These are phyloP conservation scores for Eucalyptus victrix DNA, from an alignment of 345 rosid species.

Conservation along the genomic window DNA sequence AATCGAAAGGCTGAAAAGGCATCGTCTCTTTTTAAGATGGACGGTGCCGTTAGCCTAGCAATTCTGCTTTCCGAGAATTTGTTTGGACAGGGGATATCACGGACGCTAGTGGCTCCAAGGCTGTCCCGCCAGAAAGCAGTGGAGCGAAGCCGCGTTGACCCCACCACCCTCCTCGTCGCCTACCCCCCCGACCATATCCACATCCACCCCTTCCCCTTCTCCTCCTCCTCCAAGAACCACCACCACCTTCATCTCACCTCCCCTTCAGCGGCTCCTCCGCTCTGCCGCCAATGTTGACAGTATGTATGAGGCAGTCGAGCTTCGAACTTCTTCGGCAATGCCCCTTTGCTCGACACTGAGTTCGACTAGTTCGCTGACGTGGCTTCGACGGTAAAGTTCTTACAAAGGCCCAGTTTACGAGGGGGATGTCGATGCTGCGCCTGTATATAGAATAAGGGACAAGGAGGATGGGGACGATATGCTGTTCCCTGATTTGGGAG, in stretches of 20 bases:
- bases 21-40: too few relatives aligned
- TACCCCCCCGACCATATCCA: constrained; percentile 65
- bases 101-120: constrained; percentile 60
- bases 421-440: constrained; percentile 9
- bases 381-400: constrained; percentile 11
- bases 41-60: too few relatives aligned
- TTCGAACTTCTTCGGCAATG: constrained; percentile 5
- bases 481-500: constrained; percentile 43
- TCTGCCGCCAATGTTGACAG: not conserved
- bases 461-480: not conserved
- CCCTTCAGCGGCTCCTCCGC: not conserved
- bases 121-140: constrained; percentile 73
- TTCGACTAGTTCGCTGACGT: constrained; percentile 44
- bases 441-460: not conserved
- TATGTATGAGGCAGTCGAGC: not conserved
- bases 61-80: too few relatives aligned
- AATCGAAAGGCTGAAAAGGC: too few relatives aligned
- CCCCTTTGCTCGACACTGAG: constrained; percentile 17
- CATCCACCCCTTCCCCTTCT: not conserved
- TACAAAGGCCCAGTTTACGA: constrained; percentile 10
- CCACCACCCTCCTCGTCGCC: constrained; percentile 37
- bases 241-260: not conserved
- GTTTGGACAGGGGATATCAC: constrained; percentile 44
- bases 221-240: constrained; percentile 21
- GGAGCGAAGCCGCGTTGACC: constrained; percentile 56